These are phyloP conservation scores for Heritiera littoralis DNA, from an alignment of 345 rosid species.

Conservation along the genomic window DNA sequence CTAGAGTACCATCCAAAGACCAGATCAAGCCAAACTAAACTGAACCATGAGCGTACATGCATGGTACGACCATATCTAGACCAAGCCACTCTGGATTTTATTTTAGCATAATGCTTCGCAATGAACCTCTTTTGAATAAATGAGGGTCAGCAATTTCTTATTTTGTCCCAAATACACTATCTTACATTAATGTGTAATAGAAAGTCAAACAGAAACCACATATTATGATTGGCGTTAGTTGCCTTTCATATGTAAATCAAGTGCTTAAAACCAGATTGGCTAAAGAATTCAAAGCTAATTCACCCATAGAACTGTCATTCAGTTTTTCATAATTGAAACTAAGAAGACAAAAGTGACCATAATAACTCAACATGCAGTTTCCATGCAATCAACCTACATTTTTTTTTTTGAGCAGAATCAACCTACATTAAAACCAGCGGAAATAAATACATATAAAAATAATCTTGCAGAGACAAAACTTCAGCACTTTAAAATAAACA, in stretches of 20 bases:
- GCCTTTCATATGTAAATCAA: neutral
- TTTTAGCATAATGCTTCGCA: neutral
- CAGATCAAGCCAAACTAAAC: neutral
- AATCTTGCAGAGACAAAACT: neutral
- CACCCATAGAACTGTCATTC: neutral
- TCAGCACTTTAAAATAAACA: neutral
- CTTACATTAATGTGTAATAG: neutral
- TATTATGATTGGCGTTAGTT: neutral
- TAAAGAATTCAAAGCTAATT: neutral
- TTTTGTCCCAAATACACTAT: neutral
- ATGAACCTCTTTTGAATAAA: neutral
- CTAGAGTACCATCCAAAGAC: neutral
- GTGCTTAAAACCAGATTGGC: neutral
- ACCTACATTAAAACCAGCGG: neutral
- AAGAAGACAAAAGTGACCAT: neutral
- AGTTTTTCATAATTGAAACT: conserved; percentile 7
- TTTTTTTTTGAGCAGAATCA: too few species aligned
- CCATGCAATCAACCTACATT: neutral
- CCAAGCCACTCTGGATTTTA: neutral
- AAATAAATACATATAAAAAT: neutral
- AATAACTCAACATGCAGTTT: neutral
- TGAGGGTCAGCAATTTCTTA: neutral
- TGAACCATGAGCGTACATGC: neutral
- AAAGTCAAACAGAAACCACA: neutral
- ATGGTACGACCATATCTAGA: neutral